Base-by-base conservation (phyloP, 2,329 filamentous ascomycete genomes). In the Cordyceps militaris region DNA sequence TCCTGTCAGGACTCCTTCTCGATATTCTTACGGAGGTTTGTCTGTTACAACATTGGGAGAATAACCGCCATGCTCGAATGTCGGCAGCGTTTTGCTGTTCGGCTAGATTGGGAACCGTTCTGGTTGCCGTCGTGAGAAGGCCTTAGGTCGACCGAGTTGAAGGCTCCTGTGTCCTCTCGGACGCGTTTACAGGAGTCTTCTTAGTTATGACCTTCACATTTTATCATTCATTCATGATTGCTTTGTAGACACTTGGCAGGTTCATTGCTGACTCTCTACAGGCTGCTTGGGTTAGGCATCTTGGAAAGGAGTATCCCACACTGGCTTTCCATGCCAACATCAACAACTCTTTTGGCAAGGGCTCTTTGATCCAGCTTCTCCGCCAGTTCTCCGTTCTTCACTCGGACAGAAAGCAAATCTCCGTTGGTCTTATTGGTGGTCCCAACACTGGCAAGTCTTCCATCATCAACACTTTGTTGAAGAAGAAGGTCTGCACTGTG, bases 31-130 rank as follows among this genome's bases (percentile, higher is more conserved):
- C 94, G 89, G 87, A 86, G 86, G 84, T 79, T 75, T 76, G 82
- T 90, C 92, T 95, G 94, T 99, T 99, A 99, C 89, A 91, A 88
- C 88, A 85, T 90, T 97, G 94, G 94, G 87, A 97, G 84, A 99
- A 86, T 73, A 79, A 97, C 70, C 69, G 72, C 79, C 80, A 77
- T 65, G 69, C 67, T 72, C 70, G 65, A 70, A 64, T 67, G 69
- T 66, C 62, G 59, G 54, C 64, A 65, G 64, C 68, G 63, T 71
- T 65, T 56, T 68, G 68, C 68, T 70, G 66, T 66, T 79, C 19
- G 38, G 83, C 80, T 82, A 86, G 88, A 87, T 78, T 79, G 80
- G 79, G 82, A 42, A 80, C 89, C 91, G 92, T 97, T 85, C 91
- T 97, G 94, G 89, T 80, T 67, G 82, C 76, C 77, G 80, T 91